These are phyloP conservation scores for Chrysanthemum makinoi DNA, from an alignment of 129 eudicot genomes.

Conservation along the genomic window DNA sequence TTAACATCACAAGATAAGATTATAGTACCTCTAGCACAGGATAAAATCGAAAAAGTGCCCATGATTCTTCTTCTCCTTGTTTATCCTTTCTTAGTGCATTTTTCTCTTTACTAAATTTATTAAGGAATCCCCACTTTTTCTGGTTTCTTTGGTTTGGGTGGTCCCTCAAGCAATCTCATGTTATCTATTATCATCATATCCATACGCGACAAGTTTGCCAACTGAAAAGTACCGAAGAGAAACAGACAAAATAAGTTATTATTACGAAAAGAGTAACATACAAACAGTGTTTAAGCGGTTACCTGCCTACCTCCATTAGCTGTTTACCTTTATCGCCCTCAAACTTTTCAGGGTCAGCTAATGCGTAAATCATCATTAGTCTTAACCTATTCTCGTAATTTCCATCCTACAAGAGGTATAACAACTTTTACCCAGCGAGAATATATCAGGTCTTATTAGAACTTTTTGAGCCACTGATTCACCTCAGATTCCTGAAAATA, in stretches of 20 bases:
- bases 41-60: constrained; percentile 82
- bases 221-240: constrained; percentile 33
- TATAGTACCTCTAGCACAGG: constrained; percentile 81
- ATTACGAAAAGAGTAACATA: not conserved
- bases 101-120: constrained; percentile 19
- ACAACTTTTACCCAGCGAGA: constrained; percentile 13
- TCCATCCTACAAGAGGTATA: constrained; percentile 45
- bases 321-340: constrained; percentile 77
- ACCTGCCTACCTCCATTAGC: constrained; percentile 74
- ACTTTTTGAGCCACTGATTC: constrained; percentile 21
- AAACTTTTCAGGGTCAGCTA: constrained; percentile 83
- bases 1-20: constrained; percentile 6
- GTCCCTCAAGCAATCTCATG: constrained; percentile 77
- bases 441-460: constrained; percentile 13
- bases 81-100: constrained; percentile 77
- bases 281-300: not conserved
- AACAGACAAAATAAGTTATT: not conserved
- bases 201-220: constrained; percentile 70
- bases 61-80: constrained; percentile 88
- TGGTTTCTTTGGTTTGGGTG: constrained; percentile 42
- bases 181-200: constrained; percentile 69
- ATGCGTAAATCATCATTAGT: constrained; percentile 82
- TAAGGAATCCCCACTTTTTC: constrained; percentile 60
- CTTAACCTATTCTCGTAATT: constrained; percentile 62
- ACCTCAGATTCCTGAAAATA: constrained; percentile 66